A percentile compares a stretch with the other conserved stretches of the same genome.
These are phyloP conservation scores for Digitaria exilis DNA, from an alignment of 202 grass and related monocot species.

Conservation along the genomic window DNA sequence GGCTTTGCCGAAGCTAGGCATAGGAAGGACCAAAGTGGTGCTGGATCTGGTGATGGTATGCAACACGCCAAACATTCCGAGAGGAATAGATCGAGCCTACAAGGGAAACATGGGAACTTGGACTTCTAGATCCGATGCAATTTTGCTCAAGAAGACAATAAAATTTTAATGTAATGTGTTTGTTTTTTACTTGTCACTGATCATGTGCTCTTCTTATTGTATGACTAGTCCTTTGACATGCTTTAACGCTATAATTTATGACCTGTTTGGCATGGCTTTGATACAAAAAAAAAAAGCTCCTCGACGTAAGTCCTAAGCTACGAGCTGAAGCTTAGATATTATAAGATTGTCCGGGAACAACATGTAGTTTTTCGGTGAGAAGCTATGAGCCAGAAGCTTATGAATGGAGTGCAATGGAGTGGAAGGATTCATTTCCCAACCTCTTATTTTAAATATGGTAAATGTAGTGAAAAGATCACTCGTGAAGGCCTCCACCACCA, in stretches of 20 bases:
- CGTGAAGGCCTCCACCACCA: too few relatives aligned
- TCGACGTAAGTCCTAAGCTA: too few relatives aligned
- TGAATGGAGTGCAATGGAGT: too few relatives aligned
- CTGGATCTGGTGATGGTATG: slow-evolving; percentile 32
- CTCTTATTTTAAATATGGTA: too few relatives aligned
- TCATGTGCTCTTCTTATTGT: background rate
- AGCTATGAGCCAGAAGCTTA: too few relatives aligned
- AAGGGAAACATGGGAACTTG: slow-evolving; percentile 68
- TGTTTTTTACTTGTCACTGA: background rate
- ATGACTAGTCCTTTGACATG: background rate
- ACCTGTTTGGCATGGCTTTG: too few relatives aligned
- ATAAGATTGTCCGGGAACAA: too few relatives aligned
- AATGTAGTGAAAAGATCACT: too few relatives aligned
- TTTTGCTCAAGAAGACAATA: background rate
- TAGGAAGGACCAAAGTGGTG: slow-evolving; percentile 64
- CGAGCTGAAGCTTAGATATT: too few relatives aligned
- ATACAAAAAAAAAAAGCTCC: too few relatives aligned
- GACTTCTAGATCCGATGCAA: slow-evolving; percentile 52
- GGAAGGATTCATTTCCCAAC: too few relatives aligned
- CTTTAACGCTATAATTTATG: background rate
- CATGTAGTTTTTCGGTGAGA: too few relatives aligned
- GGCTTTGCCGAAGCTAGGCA: slow-evolving; percentile 86
- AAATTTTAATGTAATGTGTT: background rate
- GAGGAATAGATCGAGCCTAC: slow-evolving; percentile 45
- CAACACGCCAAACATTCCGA: slow-evolving; percentile 32